Conservation (phyloP, 108 stramenopile genomes). For the Skeletonema grethae region DNA sequence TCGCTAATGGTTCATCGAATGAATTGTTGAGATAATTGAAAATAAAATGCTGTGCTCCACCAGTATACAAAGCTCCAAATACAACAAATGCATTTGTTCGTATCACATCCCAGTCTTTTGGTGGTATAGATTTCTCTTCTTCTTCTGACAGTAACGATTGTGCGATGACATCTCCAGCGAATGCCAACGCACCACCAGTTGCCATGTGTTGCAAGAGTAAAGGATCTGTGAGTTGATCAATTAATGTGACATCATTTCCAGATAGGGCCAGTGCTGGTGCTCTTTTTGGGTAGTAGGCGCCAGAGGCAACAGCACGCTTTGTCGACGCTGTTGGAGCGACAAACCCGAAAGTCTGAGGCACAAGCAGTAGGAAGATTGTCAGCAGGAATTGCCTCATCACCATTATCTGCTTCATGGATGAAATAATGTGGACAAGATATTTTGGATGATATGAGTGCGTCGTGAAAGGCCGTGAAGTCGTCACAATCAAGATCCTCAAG, state of each 20-base stretch:
- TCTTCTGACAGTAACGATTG: constrained; percentile 3
- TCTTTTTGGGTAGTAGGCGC: neutral
- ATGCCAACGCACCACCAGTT: constrained; percentile 6
- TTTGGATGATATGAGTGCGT: too few species aligned
- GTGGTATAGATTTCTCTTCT: constrained; percentile 6
- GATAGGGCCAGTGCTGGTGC: constrained; percentile 1
- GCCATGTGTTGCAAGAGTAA: constrained; percentile 8
- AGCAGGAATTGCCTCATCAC: neutral
- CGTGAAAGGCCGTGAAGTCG: too few species aligned
- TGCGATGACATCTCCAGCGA: constrained; percentile 12
- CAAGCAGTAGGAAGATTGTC: neutral
- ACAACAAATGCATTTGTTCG: constrained; percentile 15
- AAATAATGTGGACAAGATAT: too few species aligned
- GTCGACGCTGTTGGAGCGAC: neutral
- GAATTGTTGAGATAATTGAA: constrained; percentile 13
- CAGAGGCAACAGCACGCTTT: neutral
- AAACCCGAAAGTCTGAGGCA: neutral
- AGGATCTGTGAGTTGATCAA: constrained; percentile 9
- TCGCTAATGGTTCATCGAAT: neutral
- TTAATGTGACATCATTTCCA: neutral
- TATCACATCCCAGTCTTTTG: constrained; percentile 10
- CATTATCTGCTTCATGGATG: neutral
- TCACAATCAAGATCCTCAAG: too few species aligned
- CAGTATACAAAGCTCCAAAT: constrained; percentile 20
- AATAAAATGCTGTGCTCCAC: constrained; percentile 10